These are phyloP conservation scores for Plasmodium cynomolgi DNA, from an alignment of 169 alveolate species.

Conservation along the genomic window DNA sequence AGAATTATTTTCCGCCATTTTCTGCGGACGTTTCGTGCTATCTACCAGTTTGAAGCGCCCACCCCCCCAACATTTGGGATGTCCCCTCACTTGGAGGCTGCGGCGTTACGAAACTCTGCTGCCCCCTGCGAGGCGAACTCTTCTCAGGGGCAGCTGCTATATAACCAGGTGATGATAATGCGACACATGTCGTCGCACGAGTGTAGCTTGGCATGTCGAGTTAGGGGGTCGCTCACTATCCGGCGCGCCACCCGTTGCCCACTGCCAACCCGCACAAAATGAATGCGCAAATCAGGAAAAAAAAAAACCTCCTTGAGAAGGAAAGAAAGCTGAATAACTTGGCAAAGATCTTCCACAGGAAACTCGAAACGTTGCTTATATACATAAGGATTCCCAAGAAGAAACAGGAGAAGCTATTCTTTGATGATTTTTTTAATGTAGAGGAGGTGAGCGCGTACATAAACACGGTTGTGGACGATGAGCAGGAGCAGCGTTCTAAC, in stretches of 20 bases:
- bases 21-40: background rate
- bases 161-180: background rate
- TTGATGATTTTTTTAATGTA: constrained; percentile 35
- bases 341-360: constrained; percentile 37
- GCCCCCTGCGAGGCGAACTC: background rate
- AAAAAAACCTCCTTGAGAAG: background rate
- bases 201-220: background rate
- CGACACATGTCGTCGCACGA: background rate
- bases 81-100: background rate
- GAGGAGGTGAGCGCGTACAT: constrained; percentile 11
- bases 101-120: background rate
- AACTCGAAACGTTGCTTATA: constrained; percentile 34
- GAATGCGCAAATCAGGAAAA: background rate
- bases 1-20: background rate
- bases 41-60: background rate
- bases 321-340: constrained; percentile 16
- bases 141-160: background rate
- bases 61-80: background rate
- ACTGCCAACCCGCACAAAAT: background rate
- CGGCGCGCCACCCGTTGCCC: background rate
- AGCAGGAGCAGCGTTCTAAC: background rate
- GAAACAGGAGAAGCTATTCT: background rate
- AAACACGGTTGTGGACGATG: constrained; percentile 12
- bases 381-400: constrained; percentile 52
- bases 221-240: background rate